Evolutionary conservation across 2,329 filamentous ascomycete species (phyloP).

Genomic region (Aspergillus sp.): DNA sequence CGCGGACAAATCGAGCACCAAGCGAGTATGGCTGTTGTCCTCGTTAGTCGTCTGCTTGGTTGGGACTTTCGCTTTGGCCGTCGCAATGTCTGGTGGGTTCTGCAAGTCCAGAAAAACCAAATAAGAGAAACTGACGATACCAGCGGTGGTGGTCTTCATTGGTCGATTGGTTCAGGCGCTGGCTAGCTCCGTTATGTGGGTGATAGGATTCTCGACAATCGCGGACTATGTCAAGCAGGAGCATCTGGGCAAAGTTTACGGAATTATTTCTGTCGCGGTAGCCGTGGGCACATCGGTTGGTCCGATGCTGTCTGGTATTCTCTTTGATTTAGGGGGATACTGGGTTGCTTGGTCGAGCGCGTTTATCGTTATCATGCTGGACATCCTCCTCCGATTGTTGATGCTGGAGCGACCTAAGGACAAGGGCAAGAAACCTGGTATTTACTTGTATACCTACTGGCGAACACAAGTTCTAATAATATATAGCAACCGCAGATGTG

Average conservation of each 20-base stretch:
- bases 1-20: constrained; percentile 14
- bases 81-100: constrained; percentile 18
- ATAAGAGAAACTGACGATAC: neutral
- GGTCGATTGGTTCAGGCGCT: constrained; percentile 23
- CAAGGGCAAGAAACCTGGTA: neutral
- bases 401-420: constrained; percentile 11
- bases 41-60: constrained; percentile 15
- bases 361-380: constrained; percentile 16
- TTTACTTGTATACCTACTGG: neutral
- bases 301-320: constrained; percentile 17
- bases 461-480: neutral
- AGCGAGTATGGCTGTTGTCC: constrained; percentile 14
- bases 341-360: constrained; percentile 20
- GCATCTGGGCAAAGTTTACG: constrained; percentile 12
- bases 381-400: constrained; percentile 23
- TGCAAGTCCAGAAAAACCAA: neutral
- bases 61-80: constrained; percentile 15
- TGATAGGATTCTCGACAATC: constrained; percentile 20
- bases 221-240: constrained; percentile 13
- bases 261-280: neutral
- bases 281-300: constrained; percentile 16
- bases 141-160: constrained; percentile 17
- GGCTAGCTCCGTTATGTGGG: constrained; percentile 21
- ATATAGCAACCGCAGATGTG: neutral
- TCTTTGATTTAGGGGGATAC: constrained; percentile 20